Evolutionary conservation across 2,329 filamentous ascomycete genomes (phyloP).

Genomic region (Ceratocystis variospora): DNA sequence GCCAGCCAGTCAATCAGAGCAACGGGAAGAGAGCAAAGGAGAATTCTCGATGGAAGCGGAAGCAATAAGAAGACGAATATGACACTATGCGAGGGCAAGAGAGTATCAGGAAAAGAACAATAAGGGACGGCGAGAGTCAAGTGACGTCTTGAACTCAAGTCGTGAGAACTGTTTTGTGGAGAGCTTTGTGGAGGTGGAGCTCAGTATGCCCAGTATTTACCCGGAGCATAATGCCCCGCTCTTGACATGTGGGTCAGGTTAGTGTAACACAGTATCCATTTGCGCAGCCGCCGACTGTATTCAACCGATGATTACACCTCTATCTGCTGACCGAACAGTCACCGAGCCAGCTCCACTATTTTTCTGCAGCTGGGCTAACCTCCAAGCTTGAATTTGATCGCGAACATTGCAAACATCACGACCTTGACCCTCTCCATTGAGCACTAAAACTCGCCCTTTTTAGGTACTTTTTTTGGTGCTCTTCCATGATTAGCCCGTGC

Average conservation of each 20-base stretch:
- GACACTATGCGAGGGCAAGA: neutral
- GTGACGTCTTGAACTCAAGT: neutral
- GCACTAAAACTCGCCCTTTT: too few species aligned
- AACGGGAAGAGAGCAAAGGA: neutral
- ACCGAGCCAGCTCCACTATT: neutral
- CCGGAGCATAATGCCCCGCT: neutral
- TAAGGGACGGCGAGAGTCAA: neutral
- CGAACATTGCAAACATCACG: neutral
- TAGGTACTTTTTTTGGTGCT: too few species aligned
- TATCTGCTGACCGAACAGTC: neutral
- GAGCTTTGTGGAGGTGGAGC: neutral
- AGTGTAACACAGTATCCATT: neutral
- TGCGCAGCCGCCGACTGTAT: neutral
- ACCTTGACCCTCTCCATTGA: neutral
- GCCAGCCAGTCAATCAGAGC: neutral
- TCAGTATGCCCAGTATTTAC: neutral
- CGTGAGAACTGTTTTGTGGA: neutral
- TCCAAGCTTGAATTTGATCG: neutral
- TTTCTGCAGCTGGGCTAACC: constrained; percentile 1
- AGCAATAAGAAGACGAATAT: neutral
- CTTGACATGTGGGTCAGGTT: neutral
- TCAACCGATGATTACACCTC: neutral
- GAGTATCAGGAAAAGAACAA: neutral
- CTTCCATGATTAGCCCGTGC: too few species aligned
- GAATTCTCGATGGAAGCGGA: neutral